Base-by-base conservation (phyloP, 352 stramenopile species). In the Globisporangium paroecandrum region DNA sequence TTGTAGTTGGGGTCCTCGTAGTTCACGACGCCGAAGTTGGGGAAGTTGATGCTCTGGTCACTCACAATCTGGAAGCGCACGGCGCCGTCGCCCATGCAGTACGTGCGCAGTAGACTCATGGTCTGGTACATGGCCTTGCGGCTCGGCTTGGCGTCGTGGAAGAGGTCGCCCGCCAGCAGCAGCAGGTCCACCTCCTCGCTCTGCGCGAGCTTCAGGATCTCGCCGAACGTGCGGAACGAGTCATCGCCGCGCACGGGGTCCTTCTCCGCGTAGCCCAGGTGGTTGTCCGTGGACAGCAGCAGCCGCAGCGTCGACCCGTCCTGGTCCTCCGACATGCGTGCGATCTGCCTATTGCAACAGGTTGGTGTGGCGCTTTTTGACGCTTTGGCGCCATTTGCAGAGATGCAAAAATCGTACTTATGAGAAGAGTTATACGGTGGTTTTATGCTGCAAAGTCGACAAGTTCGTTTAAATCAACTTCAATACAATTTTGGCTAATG, bases 111-210 rank as follows among this genome's bases (percentile, higher is more conserved):
- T 43, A 99, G 88, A 24, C 95, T 80, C 91, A 99, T 98, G n/a
- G 97, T 98, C 67, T 97, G 94, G 76, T 98, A 97, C 69, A 99
- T 62, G 0, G 97, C 98, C 63, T 81, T 85, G n/a, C 97, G 87
- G 32, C 85, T 98, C 24, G 98, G 98, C 73, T 99, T 99, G 77
- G 99, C 99, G 29, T 99, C 96, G 77, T 99, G 97, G 80, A 99
- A 99, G 3, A 99, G 79, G 80, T 99, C 98, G 32, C 98, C 98
- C 6, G 89, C 96, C 4, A 99, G 77, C n/a, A 99, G 77, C 49
- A 98, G 69, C 53, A 98, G 83, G 73, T 99, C 96, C 41, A 97
- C 94, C 54, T 81, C 60, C 63, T 92, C 78, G 34, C 78, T 59
- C 41, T 87, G 77, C 15, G 77, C 89, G 41, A 93, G 69, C 65